Evolutionary conservation across 2,329 filamentous ascomycete species (phyloP), one percentile per base, ranked within the genome.

Genomic region (Beauveria asiatica): DNA sequence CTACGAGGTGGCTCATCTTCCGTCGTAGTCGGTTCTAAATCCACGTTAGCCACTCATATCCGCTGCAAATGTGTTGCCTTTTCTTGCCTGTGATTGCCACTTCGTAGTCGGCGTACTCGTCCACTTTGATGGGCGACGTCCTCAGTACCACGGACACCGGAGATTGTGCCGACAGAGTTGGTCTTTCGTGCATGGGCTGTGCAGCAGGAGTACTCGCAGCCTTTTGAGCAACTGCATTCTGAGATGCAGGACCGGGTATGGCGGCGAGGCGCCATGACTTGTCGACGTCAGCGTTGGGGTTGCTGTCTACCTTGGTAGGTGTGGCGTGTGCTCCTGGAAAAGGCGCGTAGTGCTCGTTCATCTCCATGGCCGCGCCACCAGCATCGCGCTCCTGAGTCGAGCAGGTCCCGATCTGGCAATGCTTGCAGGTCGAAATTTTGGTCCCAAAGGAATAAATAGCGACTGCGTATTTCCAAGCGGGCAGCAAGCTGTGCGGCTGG

Each of bases 131-230:
- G 10, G 59, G 52, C 37, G 52, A 60, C 8, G 45, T 1, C 11
- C 16, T 30, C 51, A 60, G 33, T 23, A 60, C 59, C 45, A 60
- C 59, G 30, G 59, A 60, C 19, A 60, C n/a, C 4, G 39, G 17
- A 11, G 27, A 11, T 30, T 33, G 37, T 13, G 49, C 19, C 39
- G 27, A 23, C n/a, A 16, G 25, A n/a, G 25, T 11, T 17, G 39
- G 27, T 5, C 25, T 7, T 30, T 13, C 17, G 23, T 19, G 54
- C 45, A 41, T 41, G 21, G 37, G 25, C n/a, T 30, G 46, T 23
- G 23, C 33, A 50, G 23, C 23, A n/a, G 10, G 13, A 45, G n/a
- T 10, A 25, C 45, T 33, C 33, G 54, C 30, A n/a, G 21, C 54
- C 30, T 30, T 49, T 11, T 49, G 54, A 30, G 21, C 21, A 41